Percentiles rank a stretch among this genome's conserved stretches.
These are phyloP conservation scores for Lactarius hatsudake DNA, from an alignment of 768 basidiomycete species.

Conservation along the genomic window DNA sequence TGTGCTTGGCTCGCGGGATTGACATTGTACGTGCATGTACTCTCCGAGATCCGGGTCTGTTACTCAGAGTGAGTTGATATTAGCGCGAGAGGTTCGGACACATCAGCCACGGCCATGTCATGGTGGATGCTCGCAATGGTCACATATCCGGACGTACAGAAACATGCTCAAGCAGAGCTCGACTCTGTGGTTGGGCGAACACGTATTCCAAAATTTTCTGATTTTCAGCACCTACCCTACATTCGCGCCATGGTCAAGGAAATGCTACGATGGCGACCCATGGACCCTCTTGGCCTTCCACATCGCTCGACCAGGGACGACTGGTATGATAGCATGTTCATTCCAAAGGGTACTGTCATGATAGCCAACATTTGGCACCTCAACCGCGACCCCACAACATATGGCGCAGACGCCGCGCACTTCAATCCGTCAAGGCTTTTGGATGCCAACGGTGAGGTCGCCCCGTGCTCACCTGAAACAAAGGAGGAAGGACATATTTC, in stretches of 20 bases:
- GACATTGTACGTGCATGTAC: too few relatives aligned
- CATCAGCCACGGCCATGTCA: too few relatives aligned
- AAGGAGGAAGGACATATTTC: conserved; percentile 13
- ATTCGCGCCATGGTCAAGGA: conserved; percentile 25
- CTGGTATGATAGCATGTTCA: conserved; percentile 31
- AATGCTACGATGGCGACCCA: conserved; percentile 12
- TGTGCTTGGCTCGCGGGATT: too few relatives aligned
- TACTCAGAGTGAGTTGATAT: too few relatives aligned
- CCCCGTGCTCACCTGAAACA: conserved; percentile 23
- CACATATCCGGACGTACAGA: conserved; percentile 2
- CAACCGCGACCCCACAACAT: conserved; percentile 31
- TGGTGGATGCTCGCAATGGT: too few relatives aligned
- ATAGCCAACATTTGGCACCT: conserved; percentile 32
- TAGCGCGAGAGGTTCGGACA: too few relatives aligned
- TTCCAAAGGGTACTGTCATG: conserved; percentile 38
- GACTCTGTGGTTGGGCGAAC: conserved; percentile 16
- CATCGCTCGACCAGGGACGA: conserved; percentile 30
- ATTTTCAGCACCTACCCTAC: conserved; percentile 17
- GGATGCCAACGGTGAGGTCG: conserved; percentile 27
- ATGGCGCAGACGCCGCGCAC: conserved; percentile 27
- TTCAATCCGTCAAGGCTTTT: conserved; percentile 31
- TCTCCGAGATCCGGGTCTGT: too few relatives aligned
- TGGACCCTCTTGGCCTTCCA: conserved; percentile 15
- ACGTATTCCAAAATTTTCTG: conserved; percentile 18
- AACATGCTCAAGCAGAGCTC: conserved; percentile 10